A percentile compares a stretch with the other conserved stretches of the same genome.
Evolutionary conservation across 495 filamentous ascomycete species (phyloP).

Genomic region (Hypomontagnella monticulosa): DNA sequence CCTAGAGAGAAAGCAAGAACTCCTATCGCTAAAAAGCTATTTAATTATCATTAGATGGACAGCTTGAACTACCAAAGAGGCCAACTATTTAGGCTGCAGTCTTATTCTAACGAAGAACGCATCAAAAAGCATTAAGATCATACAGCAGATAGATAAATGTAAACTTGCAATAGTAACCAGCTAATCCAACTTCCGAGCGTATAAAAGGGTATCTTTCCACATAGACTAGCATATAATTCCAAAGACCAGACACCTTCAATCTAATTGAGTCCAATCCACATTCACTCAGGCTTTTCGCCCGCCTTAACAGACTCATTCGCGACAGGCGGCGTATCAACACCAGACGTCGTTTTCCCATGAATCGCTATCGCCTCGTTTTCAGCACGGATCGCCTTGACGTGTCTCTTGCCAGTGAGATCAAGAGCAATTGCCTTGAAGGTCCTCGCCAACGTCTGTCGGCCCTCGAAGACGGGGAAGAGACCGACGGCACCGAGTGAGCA

Average conservation of each 20-base stretch:
- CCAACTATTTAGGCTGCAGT: no score
- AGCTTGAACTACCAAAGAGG: no score
- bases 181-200: no score
- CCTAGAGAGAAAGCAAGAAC: no score
- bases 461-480: constrained; percentile 85
- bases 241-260: background rate
- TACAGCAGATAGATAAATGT: no score
- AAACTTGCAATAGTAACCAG: no score
- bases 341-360: constrained; percentile 24
- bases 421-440: constrained; percentile 72
- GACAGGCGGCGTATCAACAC: constrained; percentile 22
- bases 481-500: constrained; percentile 76
- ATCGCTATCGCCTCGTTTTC: constrained; percentile 33
- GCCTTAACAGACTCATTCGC: constrained; percentile 20
- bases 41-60: no score
- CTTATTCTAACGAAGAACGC: no score
- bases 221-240: background rate
- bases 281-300: constrained; percentile 18
- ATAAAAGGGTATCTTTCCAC: constrained; percentile 32
- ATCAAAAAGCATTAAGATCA: no score
- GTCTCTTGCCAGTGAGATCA: constrained; percentile 73
- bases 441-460: constrained; percentile 70
- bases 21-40: no score
- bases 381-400: constrained; percentile 51
- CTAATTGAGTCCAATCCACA: background rate